Evolutionary conservation across 2,329 filamentous ascomycete species (phyloP), one percentile per base, ranked within the genome.

Genomic region (Paracoccidioides lutzii): DNA sequence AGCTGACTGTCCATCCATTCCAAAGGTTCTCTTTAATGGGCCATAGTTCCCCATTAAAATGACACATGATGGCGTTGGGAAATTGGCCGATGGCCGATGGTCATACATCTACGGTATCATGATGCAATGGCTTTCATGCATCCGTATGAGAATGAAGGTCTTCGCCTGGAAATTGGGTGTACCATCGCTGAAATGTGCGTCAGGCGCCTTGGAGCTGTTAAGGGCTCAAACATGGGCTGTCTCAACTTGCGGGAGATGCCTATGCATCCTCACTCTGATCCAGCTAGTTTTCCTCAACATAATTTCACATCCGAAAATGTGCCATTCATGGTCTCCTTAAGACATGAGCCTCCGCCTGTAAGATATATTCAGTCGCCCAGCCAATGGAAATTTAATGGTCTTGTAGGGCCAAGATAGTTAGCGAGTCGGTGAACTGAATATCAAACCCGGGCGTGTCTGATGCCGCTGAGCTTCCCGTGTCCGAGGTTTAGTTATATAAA

Each of bases 211-310:
- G 38, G 28, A 22, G 37, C 35, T 52, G 12, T 22, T 15, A 32
- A 15, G 5, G 32, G 40, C 44, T 49, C 42, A 54, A 48, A 54
- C 53, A 54, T 30, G 43, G 53, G 30, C n/a, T 41, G 53, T 54
- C 53, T 54, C 53, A 54, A 42, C 49, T 38, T 14, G 10, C 12
- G 30, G 10, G 12, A 52, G 28, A 32, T 33, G 2, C 22, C 22
- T 35, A 52, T 52, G 37, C 38, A 30, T 32, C 49, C 15, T 41
- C 4, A 42, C 10, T 41, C 22, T 12, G 37, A n/a, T 3, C 12
- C 10, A n/a, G 35, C 10, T 28, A 32, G 0, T 14, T 28, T 22
- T 8, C 8, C 2, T 22, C 9, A n/a, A 33, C 37, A 12, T 8
- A 37, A 5, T 6, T n/a, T 15, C 44, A 46, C 8, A 32, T 33